Evolutionary conservation across 2,329 filamentous ascomycete genomes (phyloP), one percentile per base, ranked within the genome.

Genomic region (Paecilomyces sp.): DNA sequence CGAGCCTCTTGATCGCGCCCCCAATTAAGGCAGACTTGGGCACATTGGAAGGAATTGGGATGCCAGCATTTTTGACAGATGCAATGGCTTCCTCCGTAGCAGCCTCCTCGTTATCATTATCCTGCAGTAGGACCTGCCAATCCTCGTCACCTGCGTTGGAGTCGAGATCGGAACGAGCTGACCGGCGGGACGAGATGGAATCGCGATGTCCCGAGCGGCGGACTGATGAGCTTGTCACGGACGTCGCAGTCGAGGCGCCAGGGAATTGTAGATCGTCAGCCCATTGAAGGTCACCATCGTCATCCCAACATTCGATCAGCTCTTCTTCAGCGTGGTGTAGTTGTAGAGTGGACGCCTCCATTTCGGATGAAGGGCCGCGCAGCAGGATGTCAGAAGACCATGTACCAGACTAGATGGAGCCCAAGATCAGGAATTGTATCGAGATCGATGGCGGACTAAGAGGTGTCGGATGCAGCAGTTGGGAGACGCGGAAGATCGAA

Each of bases 1-100:
- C 92, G 34, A 97, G 82, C 66, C 92, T 84, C 78, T 95, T 96
- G 71, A 97, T 97, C 9, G 92, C 93, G 57, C 94, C 94, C 57
- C 93, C 93, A 72, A 94, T 85, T 51, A 99, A 80, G 31, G 94
- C 94, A 22, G 93, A 96, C 31, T 90, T 86, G 1, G 93, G 92
- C 33, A 97, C 86, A 71, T 92, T 92, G 57, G 85, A 81, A 30
- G 94, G 94, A 59, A 97, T 85, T 6, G 94, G 93, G 64, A 99
- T 96, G 66, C 94, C 94, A 28, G 92, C 92, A 72, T 87, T 88
- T 69, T 91, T 89, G 34, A 92, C 93, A 6, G 91, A 90, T 25
- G 90, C 85, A 68, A 99, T 93, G 61, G 94, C 92, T 71, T 95
- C 89, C 66, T 88, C 79, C 9, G 89, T 95, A 1, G 91, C 91